Evolutionary conservation across 768 basidiomycete genomes (phyloP), one percentile per base, ranked within the genome.

Genomic region (Paxillus involutus): DNA sequence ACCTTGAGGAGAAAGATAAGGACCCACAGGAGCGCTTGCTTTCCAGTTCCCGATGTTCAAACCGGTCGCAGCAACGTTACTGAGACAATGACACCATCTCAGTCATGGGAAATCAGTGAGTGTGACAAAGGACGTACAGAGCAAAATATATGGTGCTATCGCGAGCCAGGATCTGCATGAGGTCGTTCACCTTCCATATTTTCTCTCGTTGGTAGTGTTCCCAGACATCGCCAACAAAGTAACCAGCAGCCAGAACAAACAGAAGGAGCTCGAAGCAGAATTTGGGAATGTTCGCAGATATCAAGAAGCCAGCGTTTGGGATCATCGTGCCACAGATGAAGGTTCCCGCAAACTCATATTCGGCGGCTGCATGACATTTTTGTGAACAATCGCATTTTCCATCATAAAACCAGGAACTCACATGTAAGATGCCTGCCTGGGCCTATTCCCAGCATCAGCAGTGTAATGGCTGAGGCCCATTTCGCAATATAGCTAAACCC

Each of bases 71-170:
- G 11, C 16, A 6, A 39, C 11, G 16, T 29, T 57, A 6, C 63
- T 64, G 41, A 43, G n/a, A 21, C 9, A 11, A 39, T 17, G 16
- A 4, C 9, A 13, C 44, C 7, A 51, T 35, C 19, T 33, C 39
- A 9, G 1, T 33, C 35, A 17, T 14, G 2, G 17, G 17, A 1
- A 10, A 43, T 11, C 9, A 12, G 6, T 41, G 21, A 24, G 13
- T 12, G 4, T 4, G n/a, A 19, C 26, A 24, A 13, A 10, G 12
- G 21, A 56, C 61, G 0, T 37, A 63, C 63, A 63, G 57, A 1
- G 56, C 54, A 0, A 60, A 63, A 51, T 63, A 63, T 21, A 63
- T 37, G 0, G 50, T 60, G 49, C 56, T 63, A 46, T 63, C 63
- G 11, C 61, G 54, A 42, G 58, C 45, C 29, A 63, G 26, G 45